Conservation (phyloP, 768 basidiomycete genomes). For the Lactarius sanguifluus region DNA sequence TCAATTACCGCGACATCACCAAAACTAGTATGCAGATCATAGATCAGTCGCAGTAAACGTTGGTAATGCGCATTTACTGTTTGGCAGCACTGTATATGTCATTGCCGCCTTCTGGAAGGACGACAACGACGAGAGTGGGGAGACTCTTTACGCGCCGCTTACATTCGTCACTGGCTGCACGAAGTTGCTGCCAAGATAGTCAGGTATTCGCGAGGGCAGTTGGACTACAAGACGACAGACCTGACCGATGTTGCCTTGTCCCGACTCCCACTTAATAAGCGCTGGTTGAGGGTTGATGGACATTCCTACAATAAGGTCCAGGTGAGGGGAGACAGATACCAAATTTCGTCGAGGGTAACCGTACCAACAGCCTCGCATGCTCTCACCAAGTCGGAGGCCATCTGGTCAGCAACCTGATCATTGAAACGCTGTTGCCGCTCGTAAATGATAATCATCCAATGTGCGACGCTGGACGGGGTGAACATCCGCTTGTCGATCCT, state of each 20-base stretch:
- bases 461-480: conserved; percentile 49
- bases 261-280: conserved; percentile 54
- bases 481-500: conserved; percentile 76
- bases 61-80: conserved; percentile 51
- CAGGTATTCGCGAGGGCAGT: neutral
- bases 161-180: conserved; percentile 49
- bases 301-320: conserved; percentile 50
- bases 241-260: conserved; percentile 49
- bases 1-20: conserved; percentile 60
- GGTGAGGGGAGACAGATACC: neutral
- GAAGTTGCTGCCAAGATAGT: conserved; percentile 44
- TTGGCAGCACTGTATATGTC: conserved; percentile 78
- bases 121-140: conserved; percentile 61
- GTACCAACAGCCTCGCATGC: conserved; percentile 59
- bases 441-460: conserved; percentile 70
- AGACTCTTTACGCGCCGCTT: conserved; percentile 40
- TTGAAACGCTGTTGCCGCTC: conserved; percentile 61
- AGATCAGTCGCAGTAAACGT: conserved; percentile 2
- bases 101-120: conserved; percentile 72
- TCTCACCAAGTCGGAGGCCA: conserved; percentile 52
- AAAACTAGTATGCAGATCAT: conserved; percentile 47
- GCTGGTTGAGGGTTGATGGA: conserved; percentile 45
- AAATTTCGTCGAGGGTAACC: conserved; percentile 32
- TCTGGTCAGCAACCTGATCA: conserved; percentile 46
- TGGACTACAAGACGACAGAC: neutral